A percentile compares a stretch with the other conserved stretches of the same genome.
phyloP scores from a whole-genome alignment of 352 stramenopile species.

The Phytophthora cactorum region DNA sequence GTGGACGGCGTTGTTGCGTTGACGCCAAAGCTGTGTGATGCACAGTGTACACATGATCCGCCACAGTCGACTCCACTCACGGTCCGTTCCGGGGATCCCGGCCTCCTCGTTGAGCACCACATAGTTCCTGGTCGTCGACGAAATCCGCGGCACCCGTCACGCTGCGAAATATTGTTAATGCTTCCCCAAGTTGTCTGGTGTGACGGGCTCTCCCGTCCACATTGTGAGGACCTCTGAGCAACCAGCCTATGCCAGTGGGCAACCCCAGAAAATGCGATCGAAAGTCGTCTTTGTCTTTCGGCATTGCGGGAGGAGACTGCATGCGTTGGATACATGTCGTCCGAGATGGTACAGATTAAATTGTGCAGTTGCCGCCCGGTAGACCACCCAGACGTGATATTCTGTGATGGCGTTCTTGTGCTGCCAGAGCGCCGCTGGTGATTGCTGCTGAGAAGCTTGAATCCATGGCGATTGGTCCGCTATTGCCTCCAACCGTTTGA shows the following conservation, averaged over 20 bases:
- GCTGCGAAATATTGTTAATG: not conserved
- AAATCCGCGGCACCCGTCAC: not conserved
- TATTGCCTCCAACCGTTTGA: not conserved
- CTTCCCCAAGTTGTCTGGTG: not conserved
- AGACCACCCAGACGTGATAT: slow-evolving; percentile 2
- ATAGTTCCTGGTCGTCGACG: not conserved
- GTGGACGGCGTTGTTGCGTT: not conserved
- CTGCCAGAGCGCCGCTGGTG: not conserved
- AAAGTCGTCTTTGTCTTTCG: not conserved
- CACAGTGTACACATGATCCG: not conserved
- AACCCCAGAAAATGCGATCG: not conserved
- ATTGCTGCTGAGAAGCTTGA: not conserved
- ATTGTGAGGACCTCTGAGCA: not conserved
- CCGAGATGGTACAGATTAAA: not conserved
- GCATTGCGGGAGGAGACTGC: not conserved
- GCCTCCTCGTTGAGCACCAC: not conserved
- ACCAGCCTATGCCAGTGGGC: not conserved
- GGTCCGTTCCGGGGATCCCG: not conserved
- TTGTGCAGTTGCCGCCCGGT: not conserved
- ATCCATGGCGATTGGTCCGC: not conserved
- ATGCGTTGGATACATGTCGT: not conserved
- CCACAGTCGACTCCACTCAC: not conserved
- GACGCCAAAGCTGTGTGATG: not conserved
- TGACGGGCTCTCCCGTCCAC: not conserved
- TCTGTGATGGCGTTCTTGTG: not conserved